Conservation (phyloP, 257 asterid species). For the Euphrasia confusa region DNA sequence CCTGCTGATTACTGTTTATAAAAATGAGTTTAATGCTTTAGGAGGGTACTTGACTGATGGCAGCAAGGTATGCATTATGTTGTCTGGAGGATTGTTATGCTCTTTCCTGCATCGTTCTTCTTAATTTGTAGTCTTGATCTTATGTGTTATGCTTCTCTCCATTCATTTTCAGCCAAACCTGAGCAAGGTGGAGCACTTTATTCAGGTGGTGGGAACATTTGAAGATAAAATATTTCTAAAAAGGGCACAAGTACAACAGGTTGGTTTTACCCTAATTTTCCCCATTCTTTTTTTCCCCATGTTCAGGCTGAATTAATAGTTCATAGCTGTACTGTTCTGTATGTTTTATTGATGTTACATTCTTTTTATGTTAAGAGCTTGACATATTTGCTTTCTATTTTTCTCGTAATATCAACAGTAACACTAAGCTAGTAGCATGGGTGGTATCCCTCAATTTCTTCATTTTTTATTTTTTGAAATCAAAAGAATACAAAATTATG, state of each 20-base stretch:
- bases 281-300: background rate
- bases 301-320: background rate
- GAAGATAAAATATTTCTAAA: conserved; percentile 90
- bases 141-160: conserved; percentile 13
- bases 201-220: conserved; percentile 89
- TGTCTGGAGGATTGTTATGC: conserved; percentile 14
- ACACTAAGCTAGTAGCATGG: conserved; percentile 4
- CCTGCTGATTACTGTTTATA: conserved; percentile 86
- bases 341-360: conserved; percentile 12
- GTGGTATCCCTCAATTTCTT: background rate
- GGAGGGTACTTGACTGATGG: conserved; percentile 88
- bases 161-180: conserved; percentile 62
- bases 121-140: conserved; percentile 20
- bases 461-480: conserved; percentile 9
- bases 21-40: conserved; percentile 69
- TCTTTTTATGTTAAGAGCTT: background rate
- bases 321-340: background rate
- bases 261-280: conserved; percentile 25
- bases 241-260: conserved; percentile 89
- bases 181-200: conserved; percentile 75
- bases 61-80: conserved; percentile 59
- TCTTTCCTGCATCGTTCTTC: conserved; percentile 9
- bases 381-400: conserved; percentile 14
- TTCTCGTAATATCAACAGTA: background rate
- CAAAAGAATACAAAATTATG: background rate